Percentiles rank a stretch among this genome's conserved stretches.
These are phyloP conservation scores for Mortierella sp. DNA, from an alignment of 371 early-diverging fungal species.

Conservation along the genomic window DNA sequence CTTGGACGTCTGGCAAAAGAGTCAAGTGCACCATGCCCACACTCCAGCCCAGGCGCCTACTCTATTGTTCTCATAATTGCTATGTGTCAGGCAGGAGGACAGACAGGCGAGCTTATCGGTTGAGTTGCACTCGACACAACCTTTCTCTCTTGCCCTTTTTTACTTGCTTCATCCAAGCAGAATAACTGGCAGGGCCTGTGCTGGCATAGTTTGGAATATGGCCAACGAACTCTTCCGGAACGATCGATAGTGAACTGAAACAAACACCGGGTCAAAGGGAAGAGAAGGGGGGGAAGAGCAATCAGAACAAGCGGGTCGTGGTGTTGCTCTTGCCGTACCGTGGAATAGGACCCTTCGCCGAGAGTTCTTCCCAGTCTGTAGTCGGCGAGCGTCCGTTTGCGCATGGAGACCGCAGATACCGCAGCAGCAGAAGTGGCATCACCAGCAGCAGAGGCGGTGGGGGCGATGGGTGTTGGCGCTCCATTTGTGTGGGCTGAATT, in stretches of 20 bases:
- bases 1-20: no score
- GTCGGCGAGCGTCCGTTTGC: constrained; percentile 75
- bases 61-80: no score
- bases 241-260: neutral
- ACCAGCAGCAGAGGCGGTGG: neutral
- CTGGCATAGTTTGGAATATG: constrained; percentile 4
- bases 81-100: no score
- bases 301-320: constrained; percentile 23
- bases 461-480: neutral
- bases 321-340: constrained; percentile 68
- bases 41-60: no score
- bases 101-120: no score
- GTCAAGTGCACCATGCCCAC: no score
- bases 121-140: no score
- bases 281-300: neutral
- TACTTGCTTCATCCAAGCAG: neutral
- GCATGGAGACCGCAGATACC: constrained; percentile 21
- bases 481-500: neutral
- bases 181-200: neutral
- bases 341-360: constrained; percentile 97
- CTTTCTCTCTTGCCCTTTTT: no score
- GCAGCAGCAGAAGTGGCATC: constrained; percentile 23
- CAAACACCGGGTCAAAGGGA: neutral
- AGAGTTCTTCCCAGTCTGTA: constrained; percentile 88
- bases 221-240: neutral